Evolutionary conservation across 352 stramenopile species (phyloP), one percentile per base, ranked within the genome.

Genomic region (Globisporangium parvum): DNA sequence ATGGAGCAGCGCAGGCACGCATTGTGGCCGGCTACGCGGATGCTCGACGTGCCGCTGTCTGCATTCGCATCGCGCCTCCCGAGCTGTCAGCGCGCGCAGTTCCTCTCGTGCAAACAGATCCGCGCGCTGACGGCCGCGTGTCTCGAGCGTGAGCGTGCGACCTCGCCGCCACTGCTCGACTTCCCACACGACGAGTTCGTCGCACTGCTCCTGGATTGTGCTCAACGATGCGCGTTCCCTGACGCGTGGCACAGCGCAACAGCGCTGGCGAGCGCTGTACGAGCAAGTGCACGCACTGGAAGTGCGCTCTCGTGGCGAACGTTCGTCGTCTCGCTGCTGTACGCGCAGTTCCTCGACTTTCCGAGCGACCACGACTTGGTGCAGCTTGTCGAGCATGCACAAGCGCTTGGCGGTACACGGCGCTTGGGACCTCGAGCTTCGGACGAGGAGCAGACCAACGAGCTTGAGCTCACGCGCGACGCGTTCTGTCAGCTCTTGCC

Each of bases 311-410:
- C 60, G 20, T 87, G 77, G 77, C 63, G 65, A 33, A 57, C 59
- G 17, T 61, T 85, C 6, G 35, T 85, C 3, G 70, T 76, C 47
- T 70, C 69, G 28, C 26, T 85, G 37, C 15, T 84, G 10, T 73
- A 61, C 51, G 54, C 68, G 6, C 58, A 80, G 15, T 80, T 77
- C 23, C 45, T 64, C 1, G 66, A 47, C 0, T 57, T 74, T 6
- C 66, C 77, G 20, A 63, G 64, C 1, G 45, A 70, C 0, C 59
- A 65, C 37, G 63, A 70, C 6, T 55, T 83, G 10, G 20, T 58
- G 11, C 24, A 54, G 31, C 73, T 63, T 26, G 18, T 41, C 12
- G 9, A 46, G 21, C 44, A 42, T 17, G 49, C 37, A 11, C 2
- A 41, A 2, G 6, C 2, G 18, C 37, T 56, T 44, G 39, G 14